phyloP scores from a whole-genome alignment of 495 filamentous ascomycete species.

The Xylaria telfairii region DNA sequence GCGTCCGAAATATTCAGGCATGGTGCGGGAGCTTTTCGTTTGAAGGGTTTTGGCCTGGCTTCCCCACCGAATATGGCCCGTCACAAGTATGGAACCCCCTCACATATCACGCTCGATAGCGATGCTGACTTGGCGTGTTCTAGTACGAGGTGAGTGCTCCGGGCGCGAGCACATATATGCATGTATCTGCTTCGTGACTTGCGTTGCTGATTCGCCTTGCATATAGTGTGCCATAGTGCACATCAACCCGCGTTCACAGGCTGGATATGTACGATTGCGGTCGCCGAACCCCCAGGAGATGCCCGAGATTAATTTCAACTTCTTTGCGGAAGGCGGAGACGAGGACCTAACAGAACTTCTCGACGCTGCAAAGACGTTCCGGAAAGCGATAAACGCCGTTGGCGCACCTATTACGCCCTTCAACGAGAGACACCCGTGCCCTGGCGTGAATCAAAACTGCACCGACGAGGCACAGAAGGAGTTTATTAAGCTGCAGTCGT shows the following conservation, averaged over 20 bases:
- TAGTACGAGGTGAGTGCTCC: constrained; percentile 34
- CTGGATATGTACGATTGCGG: constrained; percentile 55
- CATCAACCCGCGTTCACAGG: constrained; percentile 56
- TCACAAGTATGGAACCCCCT: constrained; percentile 28
- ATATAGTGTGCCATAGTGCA: constrained; percentile 51
- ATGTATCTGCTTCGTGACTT: neutral
- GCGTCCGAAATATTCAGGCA: constrained; percentile 52
- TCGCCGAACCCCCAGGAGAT: constrained; percentile 60
- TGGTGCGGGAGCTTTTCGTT: constrained; percentile 55
- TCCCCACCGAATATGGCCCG: constrained; percentile 49
- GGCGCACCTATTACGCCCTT: constrained; percentile 45
- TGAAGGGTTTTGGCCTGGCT: constrained; percentile 57
- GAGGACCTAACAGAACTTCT: constrained; percentile 56
- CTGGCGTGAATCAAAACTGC: constrained; percentile 43
- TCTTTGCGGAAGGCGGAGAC: constrained; percentile 52
- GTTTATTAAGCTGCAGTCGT: constrained; percentile 55
- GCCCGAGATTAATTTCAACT: constrained; percentile 63
- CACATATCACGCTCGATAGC: neutral
- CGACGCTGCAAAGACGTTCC: constrained; percentile 56
- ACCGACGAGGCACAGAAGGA: constrained; percentile 47
- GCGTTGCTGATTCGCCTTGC: neutral
- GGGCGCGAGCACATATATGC: neutral
- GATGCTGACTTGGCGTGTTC: neutral
- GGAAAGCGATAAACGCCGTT: constrained; percentile 46
- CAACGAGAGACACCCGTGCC: constrained; percentile 51